A percentile compares a stretch with the other conserved stretches of the same genome.
phyloP scores from a whole-genome alignment of 2,329 filamentous ascomycete genomes.

The Aureobasidium lini region DNA sequence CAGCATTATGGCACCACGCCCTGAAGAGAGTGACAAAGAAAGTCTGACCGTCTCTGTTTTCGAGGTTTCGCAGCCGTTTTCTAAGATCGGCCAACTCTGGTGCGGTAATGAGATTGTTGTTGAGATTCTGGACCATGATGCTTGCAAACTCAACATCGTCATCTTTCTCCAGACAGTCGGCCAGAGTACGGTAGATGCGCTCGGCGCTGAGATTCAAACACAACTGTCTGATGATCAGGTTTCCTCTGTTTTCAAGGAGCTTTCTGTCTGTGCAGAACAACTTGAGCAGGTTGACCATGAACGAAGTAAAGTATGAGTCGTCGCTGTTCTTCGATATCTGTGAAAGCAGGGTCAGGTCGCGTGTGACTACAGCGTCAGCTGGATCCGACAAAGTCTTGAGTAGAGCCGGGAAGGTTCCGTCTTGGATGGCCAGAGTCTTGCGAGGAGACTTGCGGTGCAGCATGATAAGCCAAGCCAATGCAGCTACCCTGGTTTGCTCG shows the following conservation, averaged over 20 bases:
- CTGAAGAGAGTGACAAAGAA: slow-evolving; percentile 93
- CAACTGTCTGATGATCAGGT: slow-evolving; percentile 91
- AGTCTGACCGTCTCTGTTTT: slow-evolving; percentile 87
- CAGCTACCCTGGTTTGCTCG: slow-evolving; percentile 88
- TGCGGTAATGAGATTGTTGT: slow-evolving; percentile 97
- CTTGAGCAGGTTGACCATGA: slow-evolving; percentile 94
- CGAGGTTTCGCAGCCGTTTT: slow-evolving; percentile 81
- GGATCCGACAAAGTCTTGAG: slow-evolving; percentile 95
- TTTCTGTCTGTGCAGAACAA: slow-evolving; percentile 91
- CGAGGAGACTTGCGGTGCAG: slow-evolving; percentile 88
- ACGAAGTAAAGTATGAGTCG: slow-evolving; percentile 94
- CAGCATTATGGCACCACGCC: slow-evolving; percentile 97
- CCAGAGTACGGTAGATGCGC: slow-evolving; percentile 88
- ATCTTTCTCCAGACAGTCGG: slow-evolving; percentile 94
- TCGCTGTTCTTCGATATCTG: slow-evolving; percentile 96
- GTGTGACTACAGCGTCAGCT: slow-evolving; percentile 89
- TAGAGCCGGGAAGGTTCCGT: slow-evolving; percentile 91
- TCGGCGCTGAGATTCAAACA: slow-evolving; percentile 90
- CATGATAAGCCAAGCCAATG: slow-evolving; percentile 96
- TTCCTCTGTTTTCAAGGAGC: slow-evolving; percentile 83
- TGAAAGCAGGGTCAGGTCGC: slow-evolving; percentile 85
- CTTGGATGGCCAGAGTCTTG: slow-evolving; percentile 84
- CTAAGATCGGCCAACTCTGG: slow-evolving; percentile 86
- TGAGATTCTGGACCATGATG: slow-evolving; percentile 98
- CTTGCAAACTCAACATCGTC: slow-evolving; percentile 98